These are phyloP conservation scores for Craterostigma plantagineum DNA, from an alignment of 257 asterid genomes.

Conservation along the genomic window DNA sequence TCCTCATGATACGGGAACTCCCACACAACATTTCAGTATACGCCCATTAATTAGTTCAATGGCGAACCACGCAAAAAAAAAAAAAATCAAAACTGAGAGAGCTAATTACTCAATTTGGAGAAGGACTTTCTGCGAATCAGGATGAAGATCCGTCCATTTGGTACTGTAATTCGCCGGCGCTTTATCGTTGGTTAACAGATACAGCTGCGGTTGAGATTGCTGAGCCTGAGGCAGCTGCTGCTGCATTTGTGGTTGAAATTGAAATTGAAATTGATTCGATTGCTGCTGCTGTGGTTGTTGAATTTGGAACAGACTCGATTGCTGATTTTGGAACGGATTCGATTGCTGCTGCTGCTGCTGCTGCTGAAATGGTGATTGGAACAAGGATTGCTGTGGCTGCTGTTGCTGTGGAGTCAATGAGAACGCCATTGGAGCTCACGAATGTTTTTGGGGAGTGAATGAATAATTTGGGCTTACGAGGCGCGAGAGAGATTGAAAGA, in stretches of 20 bases:
- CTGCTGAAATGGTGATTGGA: constrained; percentile 25
- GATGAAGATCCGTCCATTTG: constrained; percentile 95
- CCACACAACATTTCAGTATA: neutral
- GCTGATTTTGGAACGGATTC: constrained; percentile 23
- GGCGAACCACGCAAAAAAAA: no score
- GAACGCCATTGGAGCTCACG: neutral
- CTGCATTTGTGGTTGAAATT: constrained; percentile 18
- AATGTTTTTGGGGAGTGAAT: no score
- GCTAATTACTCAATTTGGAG: constrained; percentile 64
- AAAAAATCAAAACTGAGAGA: constrained; percentile 2
- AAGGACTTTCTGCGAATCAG: constrained; percentile 76
- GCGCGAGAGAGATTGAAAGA: no score
- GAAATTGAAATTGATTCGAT: constrained; percentile 27
- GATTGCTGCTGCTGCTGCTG: constrained; percentile 19
- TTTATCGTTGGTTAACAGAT: constrained; percentile 57
- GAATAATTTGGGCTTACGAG: no score
- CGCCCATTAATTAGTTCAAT: neutral
- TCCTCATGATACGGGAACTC: no score
- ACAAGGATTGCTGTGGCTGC: constrained; percentile 8
- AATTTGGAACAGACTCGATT: constrained; percentile 17
- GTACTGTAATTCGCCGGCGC: constrained; percentile 75
- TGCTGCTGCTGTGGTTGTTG: constrained; percentile 29
- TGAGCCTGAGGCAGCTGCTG: constrained; percentile 22
- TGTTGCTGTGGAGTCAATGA: constrained; percentile 15
- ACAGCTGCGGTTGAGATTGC: constrained; percentile 42